Evolutionary conservation across 2,329 filamentous ascomycete species (phyloP), one percentile per base, ranked within the genome.

Genomic region (Periconia sp.): DNA sequence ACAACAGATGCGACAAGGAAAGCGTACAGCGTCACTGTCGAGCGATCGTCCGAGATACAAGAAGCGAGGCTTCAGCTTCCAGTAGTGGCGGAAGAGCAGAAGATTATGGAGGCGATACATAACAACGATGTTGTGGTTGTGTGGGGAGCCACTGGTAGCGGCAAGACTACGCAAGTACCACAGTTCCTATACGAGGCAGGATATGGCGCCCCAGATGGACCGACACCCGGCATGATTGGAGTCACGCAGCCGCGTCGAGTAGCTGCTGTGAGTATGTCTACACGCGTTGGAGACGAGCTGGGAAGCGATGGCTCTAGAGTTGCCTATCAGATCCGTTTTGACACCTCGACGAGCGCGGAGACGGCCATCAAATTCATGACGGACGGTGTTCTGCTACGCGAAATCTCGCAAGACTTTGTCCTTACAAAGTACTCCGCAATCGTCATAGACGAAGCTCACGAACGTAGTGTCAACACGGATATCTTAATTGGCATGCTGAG

Each of bases 311-410:
- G 84, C n/a, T 78, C 86, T 18, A 81, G 82, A 34, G 92, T 99
- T 5, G 89, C 89, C 4, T 95, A 97, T 67, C 94, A 70, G 67
- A 96, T 99, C 58, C 87, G 95, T 17, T 99, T 97, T 54, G 94
- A 99, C 64, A 90, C 87, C 36, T 92, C 86, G 0, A 85, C 88
- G 2, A 83, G 85, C 35, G 77, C 84, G 19, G 86, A 90, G 38
- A 99, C 94, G 0, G 88, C 89, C 5, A 83, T 99, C 68, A 99
- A 99, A 68, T 99, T 97, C 73, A 96, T 99, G 92, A 99, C 94
- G 0, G 94, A 99, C 69, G 94, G 94, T 79, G 91, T 99, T 19
- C 76, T 99, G 46, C 80, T 99, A 8, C 86, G 94, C 43, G 94
- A 99, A 70, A 87, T 96, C 40, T 86, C 89, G 1, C 86, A 94